Evolutionary conservation across 2,329 filamentous ascomycete genomes (phyloP), one percentile per base, ranked within the genome.

Genomic region (Talaromyces sp.): DNA sequence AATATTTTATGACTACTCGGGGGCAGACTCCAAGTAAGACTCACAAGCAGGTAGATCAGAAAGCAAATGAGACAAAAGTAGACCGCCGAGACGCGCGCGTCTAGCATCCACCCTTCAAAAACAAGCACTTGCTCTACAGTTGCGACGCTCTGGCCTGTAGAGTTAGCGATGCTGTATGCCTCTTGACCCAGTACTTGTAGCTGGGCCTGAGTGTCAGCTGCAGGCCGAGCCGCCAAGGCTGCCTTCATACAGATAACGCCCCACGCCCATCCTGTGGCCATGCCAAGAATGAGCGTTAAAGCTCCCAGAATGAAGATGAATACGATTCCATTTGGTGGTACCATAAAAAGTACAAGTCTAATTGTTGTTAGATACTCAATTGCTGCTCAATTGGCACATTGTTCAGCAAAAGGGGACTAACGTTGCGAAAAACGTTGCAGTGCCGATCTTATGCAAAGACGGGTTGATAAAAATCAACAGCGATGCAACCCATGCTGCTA

Each of bases 241-340:
- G 77, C 78, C 53, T 79, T 78, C 77, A 79, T 80, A 0, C 72
- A 67, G 41, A 80, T 65, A 2, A 79, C 66, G 3, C 79, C 79
- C 79, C 79, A 82, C 4, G 70, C 77, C 78, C 79, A 81, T 4
- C 73, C 78, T 0, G 79, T 59, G 29, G 70, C 75, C 62, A 80
- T 77, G 16, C 79, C 79, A 1, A 80, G 11, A 3, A 80, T 63
- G 3, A 81, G 64, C 0, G 79, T 75, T 1, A 77, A 32, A 0
- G 71, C 63, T 9, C 65, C 75, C 5, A 81, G 65, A 2, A 81
- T 56, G 52, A 77, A 77, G 35, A 81, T 63, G 32, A 77, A 75
- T 1, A 81, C 60, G 13, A 80, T 79, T 3, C 73, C 72, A 2
- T 73, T 70, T 0, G 78, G 78, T 0, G 79, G 78, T 0, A 75